Base-by-base conservation (phyloP, 2,329 filamentous ascomycete species). In the Colletotrichum brevisporum region DNA sequence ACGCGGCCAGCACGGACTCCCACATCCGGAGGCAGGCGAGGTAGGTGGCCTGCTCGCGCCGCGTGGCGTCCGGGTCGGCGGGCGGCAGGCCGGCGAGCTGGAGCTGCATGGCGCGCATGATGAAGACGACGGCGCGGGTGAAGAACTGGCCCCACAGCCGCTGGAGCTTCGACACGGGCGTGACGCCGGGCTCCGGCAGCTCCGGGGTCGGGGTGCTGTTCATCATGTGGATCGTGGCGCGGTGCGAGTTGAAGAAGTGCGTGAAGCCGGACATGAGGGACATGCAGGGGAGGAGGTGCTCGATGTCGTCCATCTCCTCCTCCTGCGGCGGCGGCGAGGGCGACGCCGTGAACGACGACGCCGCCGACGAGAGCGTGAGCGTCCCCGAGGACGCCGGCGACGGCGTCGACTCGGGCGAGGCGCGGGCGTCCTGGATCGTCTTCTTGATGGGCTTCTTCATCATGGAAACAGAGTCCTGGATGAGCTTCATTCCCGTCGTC, bases 61-160 rank as follows among this genome's bases (percentile, higher is more conserved):
- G 31, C 45, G 58, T 62, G 3, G 63, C 10, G 2, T 47, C 16
- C 1, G 58, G 51, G 31, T 57, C 55, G 1, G 21, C 16, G 50
- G 8, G 31, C 31, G 31, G 31, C 31, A 36, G 31, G 31, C 31
- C 10, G 31, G 31, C 31, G 31, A 71, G 55, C 54, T 53, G 58
- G 18, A 18, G 16, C 24, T 63, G 63, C 48, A 70, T n/a, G 16
- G 66, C 51, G 43, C 70, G 62, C 26, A 71, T 61, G 21, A 62
- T 57, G 52, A 67, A 69, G 12, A 69, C 56, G 12, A 71, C 63
- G 2, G 56, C 67, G 15, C 61, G 63, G 10, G 71, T 71, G 55
- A 70, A 72, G 62, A 71, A 70, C 50, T 61, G 59, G 24, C 69
- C 69, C 71, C 71, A 72, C 6, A 71, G 39, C 27, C 57, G 21